phyloP scores from a whole-genome alignment of 345 rosid genomes.

The Lepidium didymum region DNA sequence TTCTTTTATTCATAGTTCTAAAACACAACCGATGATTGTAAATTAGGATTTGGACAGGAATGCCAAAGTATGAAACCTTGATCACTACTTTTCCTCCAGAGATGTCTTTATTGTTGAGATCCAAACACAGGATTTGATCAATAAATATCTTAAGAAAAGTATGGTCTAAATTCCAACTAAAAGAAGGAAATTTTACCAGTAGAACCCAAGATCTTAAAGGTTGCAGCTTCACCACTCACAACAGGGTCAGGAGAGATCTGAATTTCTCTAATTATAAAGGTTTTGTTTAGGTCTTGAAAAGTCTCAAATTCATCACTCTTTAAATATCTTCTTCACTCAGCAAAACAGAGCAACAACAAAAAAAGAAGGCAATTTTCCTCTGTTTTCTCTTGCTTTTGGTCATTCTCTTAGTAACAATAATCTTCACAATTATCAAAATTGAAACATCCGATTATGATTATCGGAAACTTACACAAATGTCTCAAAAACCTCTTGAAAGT shows the following conservation, averaged over 20 bases:
- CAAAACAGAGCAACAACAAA: background rate
- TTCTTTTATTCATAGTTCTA: too few species aligned
- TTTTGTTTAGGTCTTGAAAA: too few species aligned
- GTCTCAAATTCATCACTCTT: too few species aligned
- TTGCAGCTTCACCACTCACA: constrained; percentile 42
- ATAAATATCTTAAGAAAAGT: background rate
- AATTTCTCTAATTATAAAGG: too few species aligned
- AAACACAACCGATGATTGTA: too few species aligned
- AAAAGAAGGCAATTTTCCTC: constrained; percentile 20
- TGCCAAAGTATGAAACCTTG: constrained; percentile 37
- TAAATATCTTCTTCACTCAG: too few species aligned
- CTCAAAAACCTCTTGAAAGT: constrained; percentile 8
- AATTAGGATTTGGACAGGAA: too few species aligned
- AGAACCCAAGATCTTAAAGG: constrained; percentile 49
- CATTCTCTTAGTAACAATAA: constrained; percentile 5
- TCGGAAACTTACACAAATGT: constrained; percentile 27
- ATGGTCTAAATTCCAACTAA: background rate
- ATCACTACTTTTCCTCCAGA: constrained; percentile 50
- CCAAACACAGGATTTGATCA: background rate
- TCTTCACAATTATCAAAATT: background rate
- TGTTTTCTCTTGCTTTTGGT: constrained; percentile 10
- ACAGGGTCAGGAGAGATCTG: constrained; percentile 59
- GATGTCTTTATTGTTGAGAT: constrained; percentile 27
- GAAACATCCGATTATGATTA: constrained; percentile 20
- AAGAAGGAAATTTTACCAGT: constrained; percentile 34